Conservation (phyloP, 2,329 filamentous ascomycete genomes). For the Venturia oleaginea region DNA sequence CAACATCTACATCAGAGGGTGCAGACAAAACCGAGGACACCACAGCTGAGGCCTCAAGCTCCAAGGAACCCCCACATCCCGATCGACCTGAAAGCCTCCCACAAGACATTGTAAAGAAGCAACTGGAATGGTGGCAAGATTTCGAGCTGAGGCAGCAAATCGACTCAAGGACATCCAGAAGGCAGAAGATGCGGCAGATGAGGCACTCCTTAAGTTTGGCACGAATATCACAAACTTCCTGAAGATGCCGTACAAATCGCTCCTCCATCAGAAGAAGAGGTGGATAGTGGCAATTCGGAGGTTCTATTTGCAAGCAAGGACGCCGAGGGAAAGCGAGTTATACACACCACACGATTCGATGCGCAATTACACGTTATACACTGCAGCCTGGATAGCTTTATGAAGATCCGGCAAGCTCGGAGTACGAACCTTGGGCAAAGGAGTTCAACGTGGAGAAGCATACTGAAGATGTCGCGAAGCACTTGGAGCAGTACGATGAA, state of each 20-base stretch:
- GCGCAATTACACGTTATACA: constrained; percentile 95
- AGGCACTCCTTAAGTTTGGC: constrained; percentile 86
- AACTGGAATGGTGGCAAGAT: constrained; percentile 61
- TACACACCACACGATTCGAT: constrained; percentile 89
- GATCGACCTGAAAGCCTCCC: constrained; percentile 37
- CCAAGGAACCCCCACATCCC: constrained; percentile 19
- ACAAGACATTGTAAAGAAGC: constrained; percentile 45
- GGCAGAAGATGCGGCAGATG: constrained; percentile 92
- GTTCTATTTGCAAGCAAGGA: constrained; percentile 94
- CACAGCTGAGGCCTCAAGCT: neutral
- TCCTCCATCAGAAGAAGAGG: constrained; percentile 49
- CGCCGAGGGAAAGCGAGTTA: constrained; percentile 78
- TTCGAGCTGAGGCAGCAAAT: constrained; percentile 69
- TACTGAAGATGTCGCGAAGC: constrained; percentile 71
- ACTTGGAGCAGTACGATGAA: constrained; percentile 80
- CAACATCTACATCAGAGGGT: neutral
- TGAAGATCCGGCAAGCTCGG: constrained; percentile 67
- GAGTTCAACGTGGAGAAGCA: constrained; percentile 73
- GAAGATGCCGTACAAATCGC: constrained; percentile 81
- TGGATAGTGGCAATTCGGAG: constrained; percentile 32
- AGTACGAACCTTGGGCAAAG: constrained; percentile 65
- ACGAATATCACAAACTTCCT: constrained; percentile 83
- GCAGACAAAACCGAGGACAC: neutral
- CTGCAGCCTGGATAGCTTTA: constrained; percentile 69
- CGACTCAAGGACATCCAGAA: constrained; percentile 80